These are phyloP conservation scores for Boletus reticulatus DNA, from an alignment of 768 basidiomycete species.

Conservation along the genomic window DNA sequence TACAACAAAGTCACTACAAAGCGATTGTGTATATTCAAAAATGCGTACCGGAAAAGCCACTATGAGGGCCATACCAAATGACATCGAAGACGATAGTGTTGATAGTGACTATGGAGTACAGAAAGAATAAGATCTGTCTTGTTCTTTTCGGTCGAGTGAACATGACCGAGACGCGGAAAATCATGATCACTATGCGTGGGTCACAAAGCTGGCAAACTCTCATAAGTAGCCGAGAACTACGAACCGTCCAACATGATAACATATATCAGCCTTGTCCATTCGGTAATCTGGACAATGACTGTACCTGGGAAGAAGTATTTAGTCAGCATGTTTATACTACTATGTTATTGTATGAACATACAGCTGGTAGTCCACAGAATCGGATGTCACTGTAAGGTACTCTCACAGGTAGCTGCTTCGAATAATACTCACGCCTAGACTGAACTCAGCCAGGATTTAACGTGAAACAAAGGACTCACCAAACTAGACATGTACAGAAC, in stretches of 20 bases:
- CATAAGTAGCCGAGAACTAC: too few relatives aligned
- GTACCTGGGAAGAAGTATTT: neutral
- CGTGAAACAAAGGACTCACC: neutral
- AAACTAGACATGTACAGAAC: neutral
- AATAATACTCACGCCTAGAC: slow-evolving; percentile 6
- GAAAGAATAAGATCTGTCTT: neutral
- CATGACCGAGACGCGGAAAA: slow-evolving; percentile 15
- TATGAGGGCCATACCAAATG: neutral
- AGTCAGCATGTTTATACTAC: neutral
- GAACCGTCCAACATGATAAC: neutral
- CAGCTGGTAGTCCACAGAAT: neutral
- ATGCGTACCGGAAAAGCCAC: neutral
- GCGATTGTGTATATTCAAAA: too few relatives aligned
- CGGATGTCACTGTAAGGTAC: neutral
- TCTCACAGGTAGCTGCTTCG: too few relatives aligned
- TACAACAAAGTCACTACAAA: too few relatives aligned
- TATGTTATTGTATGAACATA: neutral
- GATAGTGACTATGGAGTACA: neutral
- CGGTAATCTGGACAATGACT: neutral
- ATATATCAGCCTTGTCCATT: neutral
- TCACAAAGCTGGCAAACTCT: neutral
- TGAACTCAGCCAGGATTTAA: neutral
- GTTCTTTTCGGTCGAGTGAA: slow-evolving; percentile 1
- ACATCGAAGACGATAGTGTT: neutral
- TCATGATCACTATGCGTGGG: slow-evolving; percentile 1